phyloP scores from a whole-genome alignment of 2,329 filamentous ascomycete genomes.

The Aspergillus texensis region DNA sequence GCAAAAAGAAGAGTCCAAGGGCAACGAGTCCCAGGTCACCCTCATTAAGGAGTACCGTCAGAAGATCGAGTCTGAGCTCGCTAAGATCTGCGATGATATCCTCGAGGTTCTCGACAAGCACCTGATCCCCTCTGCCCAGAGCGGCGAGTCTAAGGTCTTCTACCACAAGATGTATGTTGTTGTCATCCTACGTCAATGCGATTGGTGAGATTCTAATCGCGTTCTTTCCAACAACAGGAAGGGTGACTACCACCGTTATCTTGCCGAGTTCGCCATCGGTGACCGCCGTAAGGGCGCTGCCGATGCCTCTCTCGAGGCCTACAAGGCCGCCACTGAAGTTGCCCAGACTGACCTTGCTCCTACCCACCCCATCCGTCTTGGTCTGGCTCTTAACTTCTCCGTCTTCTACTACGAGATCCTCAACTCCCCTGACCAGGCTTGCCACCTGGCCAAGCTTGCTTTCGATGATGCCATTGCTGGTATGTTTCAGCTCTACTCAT shows the following conservation, averaged over 20 bases:
- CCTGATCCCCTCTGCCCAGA: slow-evolving; percentile 91
- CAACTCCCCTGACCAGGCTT: slow-evolving; percentile 96
- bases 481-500: slow-evolving; percentile 41
- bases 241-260: slow-evolving; percentile 99
- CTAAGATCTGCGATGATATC: slow-evolving; percentile 97
- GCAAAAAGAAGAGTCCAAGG: slow-evolving; percentile 99
- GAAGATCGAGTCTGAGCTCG: slow-evolving; percentile 96
- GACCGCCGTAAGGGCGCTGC: slow-evolving; percentile 95
- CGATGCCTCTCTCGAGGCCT: slow-evolving; percentile 92
- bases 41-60: slow-evolving; percentile 98
- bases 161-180: slow-evolving; percentile 94
- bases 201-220: slow-evolving; percentile 18
- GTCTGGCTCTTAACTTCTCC: slow-evolving; percentile 92
- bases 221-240: slow-evolving; percentile 65
- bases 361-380: slow-evolving; percentile 90
- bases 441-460: slow-evolving; percentile 94
- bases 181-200: neutral
- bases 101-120: slow-evolving; percentile 91
- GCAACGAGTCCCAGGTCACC: slow-evolving; percentile 84
- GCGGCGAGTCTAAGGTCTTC: slow-evolving; percentile 98
- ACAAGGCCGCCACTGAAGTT: slow-evolving; percentile 92
- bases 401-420: slow-evolving; percentile 99
- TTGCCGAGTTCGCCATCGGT: slow-evolving; percentile 92
- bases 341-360: slow-evolving; percentile 86
- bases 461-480: slow-evolving; percentile 95